These are phyloP conservation scores for Mortierella sp. DNA, from an alignment of 371 early-diverging fungal species.

Conservation along the genomic window DNA sequence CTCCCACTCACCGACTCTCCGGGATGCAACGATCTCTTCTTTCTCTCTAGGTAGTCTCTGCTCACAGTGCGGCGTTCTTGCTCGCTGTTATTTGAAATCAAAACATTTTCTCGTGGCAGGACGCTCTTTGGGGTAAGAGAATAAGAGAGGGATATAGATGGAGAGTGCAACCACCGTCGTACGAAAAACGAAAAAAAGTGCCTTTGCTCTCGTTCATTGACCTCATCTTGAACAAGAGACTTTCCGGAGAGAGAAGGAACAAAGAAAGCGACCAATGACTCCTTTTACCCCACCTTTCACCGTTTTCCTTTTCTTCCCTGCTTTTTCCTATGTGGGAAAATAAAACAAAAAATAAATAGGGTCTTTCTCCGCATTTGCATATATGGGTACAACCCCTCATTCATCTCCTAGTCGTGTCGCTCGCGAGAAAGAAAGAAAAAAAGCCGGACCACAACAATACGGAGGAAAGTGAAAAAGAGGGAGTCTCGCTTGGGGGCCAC, in stretches of 20 bases:
- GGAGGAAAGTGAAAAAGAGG: no score
- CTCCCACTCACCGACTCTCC: neutral
- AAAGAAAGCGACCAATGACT: neutral
- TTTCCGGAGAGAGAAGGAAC: constrained; percentile 7
- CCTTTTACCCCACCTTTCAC: constrained; percentile 12
- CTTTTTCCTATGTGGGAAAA: neutral
- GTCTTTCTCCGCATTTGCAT: constrained; percentile 6
- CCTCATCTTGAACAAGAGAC: neutral
- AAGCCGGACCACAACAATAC: constrained; percentile 2
- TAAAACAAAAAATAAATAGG: no score
- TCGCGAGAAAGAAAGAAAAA: neutral
- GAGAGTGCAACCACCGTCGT: neutral
- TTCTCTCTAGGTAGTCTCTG: neutral
- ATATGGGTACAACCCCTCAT: neutral
- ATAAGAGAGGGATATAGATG: neutral
- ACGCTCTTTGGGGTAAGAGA: no score
- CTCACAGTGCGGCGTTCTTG: neutral
- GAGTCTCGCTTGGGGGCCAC: neutral
- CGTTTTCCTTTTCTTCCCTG: neutral
- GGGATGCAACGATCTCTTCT: neutral
- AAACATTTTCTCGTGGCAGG: neutral
- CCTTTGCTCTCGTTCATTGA: neutral
- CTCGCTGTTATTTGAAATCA: constrained; percentile 3
- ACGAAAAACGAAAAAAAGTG: constrained; percentile 1
- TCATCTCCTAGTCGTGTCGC: neutral